Base-by-base conservation (phyloP, 495 filamentous ascomycete genomes). In the Baudoinia panamericana region DNA sequence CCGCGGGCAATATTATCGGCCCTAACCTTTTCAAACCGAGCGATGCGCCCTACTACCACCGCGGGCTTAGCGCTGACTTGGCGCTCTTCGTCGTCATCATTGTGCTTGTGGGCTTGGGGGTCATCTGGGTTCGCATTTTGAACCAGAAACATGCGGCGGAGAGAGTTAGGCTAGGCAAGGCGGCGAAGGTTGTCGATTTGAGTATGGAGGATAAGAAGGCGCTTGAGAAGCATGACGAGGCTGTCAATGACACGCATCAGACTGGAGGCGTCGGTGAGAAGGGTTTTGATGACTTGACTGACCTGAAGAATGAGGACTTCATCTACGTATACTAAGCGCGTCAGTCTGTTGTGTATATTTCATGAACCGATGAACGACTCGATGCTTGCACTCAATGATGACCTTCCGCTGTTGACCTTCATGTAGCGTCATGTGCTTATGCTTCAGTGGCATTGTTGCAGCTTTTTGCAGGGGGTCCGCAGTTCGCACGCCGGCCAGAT, bases 11-110 rank as follows among this genome's bases (percentile, higher is more conserved):
- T 51, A 66, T 77, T 48, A 39, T 70, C 29, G 54, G 50, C 0
- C 74, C 76, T 0, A 69, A 73, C 40, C 59, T 80, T 1, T 80
- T 70, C 38, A 70, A 65, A 9, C 67, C 72, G 0, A 61, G 55
- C 7, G 70, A 78, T 34, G 65, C 63, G 1, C 72, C 74, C 2
- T 50, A 62, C 9, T 78, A 78, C 38, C 48, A 54, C 7, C 59
- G 69, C 24, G 74, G 73, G 18, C 56, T 78, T 11, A 61, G 66
- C 20, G 65, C 72, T 2, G 71, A 72, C 42, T 65, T 78, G 3
- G 63, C 63, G 1, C 60, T 78, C 30, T 76, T 76, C 54, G 62
- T 68, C 30, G 60, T 67, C 4, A 61, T 76, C 30, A 57, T 70
- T 13, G 38, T 70, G 12, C 54, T 78, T 0, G 55, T 62, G 28